Conservation (phyloP, 1,139 yeast genomes). For the Spencermartinsiella ligniputridi region DNA sequence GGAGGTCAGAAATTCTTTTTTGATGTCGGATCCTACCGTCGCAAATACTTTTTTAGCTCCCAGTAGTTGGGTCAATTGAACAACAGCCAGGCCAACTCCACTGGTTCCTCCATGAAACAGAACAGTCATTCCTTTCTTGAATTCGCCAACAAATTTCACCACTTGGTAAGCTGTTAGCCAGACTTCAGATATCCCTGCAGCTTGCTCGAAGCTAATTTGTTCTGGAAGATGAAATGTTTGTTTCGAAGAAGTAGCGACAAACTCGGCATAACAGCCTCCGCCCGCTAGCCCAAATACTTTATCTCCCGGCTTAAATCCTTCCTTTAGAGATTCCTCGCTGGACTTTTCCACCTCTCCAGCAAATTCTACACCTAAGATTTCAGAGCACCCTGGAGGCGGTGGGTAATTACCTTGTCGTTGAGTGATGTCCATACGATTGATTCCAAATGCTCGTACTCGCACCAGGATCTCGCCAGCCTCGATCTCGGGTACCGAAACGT, state of each 20-base stretch:
- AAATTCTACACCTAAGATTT: slow-evolving; percentile 36
- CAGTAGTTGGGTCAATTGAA: slow-evolving; percentile 34
- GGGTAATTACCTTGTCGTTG: slow-evolving; percentile 30
- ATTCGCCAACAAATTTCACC: slow-evolving; percentile 27
- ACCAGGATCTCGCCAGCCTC: slow-evolving; percentile 28
- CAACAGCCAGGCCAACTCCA: slow-evolving; percentile 35
- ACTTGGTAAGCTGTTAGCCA: slow-evolving; percentile 38
- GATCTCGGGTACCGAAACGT: slow-evolving; percentile 21
- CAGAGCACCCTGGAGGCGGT: slow-evolving; percentile 30
- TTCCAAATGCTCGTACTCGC: slow-evolving; percentile 31
- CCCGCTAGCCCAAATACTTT: slow-evolving; percentile 34
- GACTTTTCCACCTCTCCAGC: slow-evolving; percentile 29
- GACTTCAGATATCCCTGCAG: slow-evolving; percentile 35
- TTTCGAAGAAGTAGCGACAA: slow-evolving; percentile 27
- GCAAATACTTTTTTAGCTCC: slow-evolving; percentile 35
- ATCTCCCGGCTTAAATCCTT: slow-evolving; percentile 30
- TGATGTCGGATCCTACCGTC: slow-evolving; percentile 30
- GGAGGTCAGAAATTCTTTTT: slow-evolving; percentile 21
- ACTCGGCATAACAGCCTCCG: slow-evolving; percentile 39
- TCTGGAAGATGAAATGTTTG: slow-evolving; percentile 28
- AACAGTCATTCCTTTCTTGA: slow-evolving; percentile 28
- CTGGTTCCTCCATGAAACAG: slow-evolving; percentile 36
- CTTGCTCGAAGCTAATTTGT: slow-evolving; percentile 23
- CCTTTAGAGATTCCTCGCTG: slow-evolving; percentile 14
- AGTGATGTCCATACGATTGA: slow-evolving; percentile 33